phyloP scores from a whole-genome alignment of 306 rosid genomes.

The Prunus mongolica region DNA sequence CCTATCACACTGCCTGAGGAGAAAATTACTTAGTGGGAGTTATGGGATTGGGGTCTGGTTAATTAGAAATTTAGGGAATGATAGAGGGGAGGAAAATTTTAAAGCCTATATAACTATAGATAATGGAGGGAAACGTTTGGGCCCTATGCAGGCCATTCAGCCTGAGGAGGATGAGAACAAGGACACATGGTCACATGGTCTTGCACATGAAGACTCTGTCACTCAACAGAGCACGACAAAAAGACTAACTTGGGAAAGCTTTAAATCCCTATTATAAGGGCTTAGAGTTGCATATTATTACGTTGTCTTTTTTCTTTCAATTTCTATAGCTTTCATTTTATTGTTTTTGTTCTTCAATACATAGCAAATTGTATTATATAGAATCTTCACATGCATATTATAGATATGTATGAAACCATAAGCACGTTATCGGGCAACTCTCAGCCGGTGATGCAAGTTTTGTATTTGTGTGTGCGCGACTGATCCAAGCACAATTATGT shows the following conservation, averaged over 20 bases:
- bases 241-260: neutral
- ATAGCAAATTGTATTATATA: neutral
- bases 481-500: neutral
- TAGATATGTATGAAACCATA: neutral
- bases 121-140: slow-evolving; percentile 28
- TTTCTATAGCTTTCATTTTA: slow-evolving; percentile 2
- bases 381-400: neutral
- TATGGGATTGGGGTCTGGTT: neutral
- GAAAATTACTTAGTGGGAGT: neutral
- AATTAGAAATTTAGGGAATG: neutral
- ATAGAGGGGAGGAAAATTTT: neutral
- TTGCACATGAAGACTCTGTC: slow-evolving; percentile 54
- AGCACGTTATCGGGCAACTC: no score
- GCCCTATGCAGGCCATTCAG: slow-evolving; percentile 33
- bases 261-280: neutral
- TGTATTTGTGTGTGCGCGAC: no score
- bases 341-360: neutral
- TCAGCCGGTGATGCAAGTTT: no score
- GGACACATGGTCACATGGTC: slow-evolving; percentile 80
- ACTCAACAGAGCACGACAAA: slow-evolving; percentile 35
- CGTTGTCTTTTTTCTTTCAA: slow-evolving; percentile 13
- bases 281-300: slow-evolving; percentile 19
- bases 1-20: neutral
- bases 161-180: slow-evolving; percentile 31
- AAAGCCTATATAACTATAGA: neutral